phyloP scores from a whole-genome alignment of 2,329 filamentous ascomycete species.

The Xylaria multiplex region DNA sequence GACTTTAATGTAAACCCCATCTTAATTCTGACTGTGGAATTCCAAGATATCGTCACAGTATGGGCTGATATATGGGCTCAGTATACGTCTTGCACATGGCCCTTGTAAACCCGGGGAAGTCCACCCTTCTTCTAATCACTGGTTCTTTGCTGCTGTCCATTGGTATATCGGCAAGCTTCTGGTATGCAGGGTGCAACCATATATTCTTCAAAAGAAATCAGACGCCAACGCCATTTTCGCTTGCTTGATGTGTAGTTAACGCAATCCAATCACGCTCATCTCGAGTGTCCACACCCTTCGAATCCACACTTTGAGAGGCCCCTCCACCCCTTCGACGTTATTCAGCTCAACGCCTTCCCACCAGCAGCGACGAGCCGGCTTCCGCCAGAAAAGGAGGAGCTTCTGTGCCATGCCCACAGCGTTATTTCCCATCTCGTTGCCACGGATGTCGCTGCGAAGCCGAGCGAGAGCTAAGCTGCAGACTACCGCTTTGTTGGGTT shows the following conservation, averaged over 20 bases:
- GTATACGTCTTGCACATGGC: neutral
- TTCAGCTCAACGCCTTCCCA: slow-evolving; percentile 97
- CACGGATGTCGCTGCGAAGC: slow-evolving; percentile 89
- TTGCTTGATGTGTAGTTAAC: slow-evolving; percentile 57
- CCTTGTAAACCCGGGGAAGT: neutral
- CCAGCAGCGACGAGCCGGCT: slow-evolving; percentile 96
- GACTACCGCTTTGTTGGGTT: slow-evolving; percentile 98
- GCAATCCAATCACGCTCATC: slow-evolving; percentile 93
- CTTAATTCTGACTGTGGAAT: neutral
- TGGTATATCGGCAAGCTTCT: slow-evolving; percentile 22
- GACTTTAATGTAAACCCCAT: neutral
- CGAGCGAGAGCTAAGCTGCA: slow-evolving; percentile 95
- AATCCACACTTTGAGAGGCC: slow-evolving; percentile 97
- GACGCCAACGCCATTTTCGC: slow-evolving; percentile 42
- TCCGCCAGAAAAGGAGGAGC: slow-evolving; percentile 95
- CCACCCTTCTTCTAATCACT: neutral
- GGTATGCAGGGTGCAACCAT: slow-evolving; percentile 31
- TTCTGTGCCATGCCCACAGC: slow-evolving; percentile 99
- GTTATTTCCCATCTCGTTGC: slow-evolving; percentile 77
- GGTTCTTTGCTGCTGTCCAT: slow-evolving; percentile 17
- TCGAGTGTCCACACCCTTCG: slow-evolving; percentile 97
- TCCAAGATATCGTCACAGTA: slow-evolving; percentile 6
- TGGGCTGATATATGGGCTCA: slow-evolving; percentile 11
- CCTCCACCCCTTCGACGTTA: slow-evolving; percentile 88
- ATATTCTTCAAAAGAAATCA: slow-evolving; percentile 31